Evolutionary conservation across 495 filamentous ascomycete genomes (phyloP).

Genomic region (Physcia stellaris): DNA sequence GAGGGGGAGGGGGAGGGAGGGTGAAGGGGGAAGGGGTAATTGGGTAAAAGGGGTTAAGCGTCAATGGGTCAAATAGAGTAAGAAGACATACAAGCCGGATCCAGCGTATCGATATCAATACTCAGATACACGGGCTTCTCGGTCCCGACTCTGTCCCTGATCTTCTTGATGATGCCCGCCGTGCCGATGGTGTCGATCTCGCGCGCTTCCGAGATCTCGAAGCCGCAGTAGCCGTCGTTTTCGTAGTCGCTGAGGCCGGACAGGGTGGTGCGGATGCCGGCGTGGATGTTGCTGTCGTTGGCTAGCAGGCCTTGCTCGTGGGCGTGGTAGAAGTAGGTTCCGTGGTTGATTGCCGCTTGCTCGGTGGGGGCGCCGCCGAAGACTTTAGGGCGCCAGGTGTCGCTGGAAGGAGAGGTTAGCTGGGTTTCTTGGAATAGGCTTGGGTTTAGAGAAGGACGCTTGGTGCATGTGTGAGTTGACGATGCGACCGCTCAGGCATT

Average conservation of each 20-base stretch:
- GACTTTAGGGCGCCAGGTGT: conserved; percentile 57
- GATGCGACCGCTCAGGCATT: background rate
- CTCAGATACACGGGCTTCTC: conserved; percentile 66
- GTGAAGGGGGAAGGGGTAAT: background rate
- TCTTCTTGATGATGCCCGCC: conserved; percentile 59
- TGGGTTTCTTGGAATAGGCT: too few species aligned
- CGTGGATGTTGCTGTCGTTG: conserved; percentile 76
- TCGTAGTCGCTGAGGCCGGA: conserved; percentile 59
- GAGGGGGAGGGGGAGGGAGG: background rate
- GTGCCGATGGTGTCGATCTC: conserved; percentile 67
- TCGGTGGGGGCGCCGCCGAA: conserved; percentile 50
- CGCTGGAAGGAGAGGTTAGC: conserved; percentile 19
- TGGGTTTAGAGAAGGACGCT: background rate
- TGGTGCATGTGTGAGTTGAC: background rate
- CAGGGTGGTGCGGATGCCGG: conserved; percentile 69
- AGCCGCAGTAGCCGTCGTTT: conserved; percentile 75
- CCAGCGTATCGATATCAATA: conserved; percentile 80
- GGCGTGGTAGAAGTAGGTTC: conserved; percentile 66
- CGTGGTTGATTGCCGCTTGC: conserved; percentile 67
- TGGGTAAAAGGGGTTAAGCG: background rate
- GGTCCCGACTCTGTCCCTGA: conserved; percentile 58
- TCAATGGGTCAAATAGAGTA: background rate
- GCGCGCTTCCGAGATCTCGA: conserved; percentile 65
- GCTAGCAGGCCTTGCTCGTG: conserved; percentile 58
- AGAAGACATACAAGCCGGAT: conserved; percentile 55